Conservation (phyloP, 148 eudicot species). For the Arctostaphylos glauca region DNA sequence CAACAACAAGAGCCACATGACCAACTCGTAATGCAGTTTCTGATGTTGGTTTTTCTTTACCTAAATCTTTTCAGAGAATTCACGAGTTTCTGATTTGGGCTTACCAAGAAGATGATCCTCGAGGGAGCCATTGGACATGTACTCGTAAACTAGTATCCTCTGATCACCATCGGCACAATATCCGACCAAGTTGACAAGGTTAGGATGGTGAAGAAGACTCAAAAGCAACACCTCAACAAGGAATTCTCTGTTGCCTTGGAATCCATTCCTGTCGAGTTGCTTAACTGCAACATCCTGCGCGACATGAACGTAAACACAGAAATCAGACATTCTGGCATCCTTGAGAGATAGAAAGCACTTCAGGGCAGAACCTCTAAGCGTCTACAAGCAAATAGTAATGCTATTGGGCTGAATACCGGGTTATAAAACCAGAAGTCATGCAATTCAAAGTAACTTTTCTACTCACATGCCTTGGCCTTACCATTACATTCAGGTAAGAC, state of each 20-base stretch:
- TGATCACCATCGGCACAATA: conserved; percentile 79
- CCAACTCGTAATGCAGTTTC: not conserved
- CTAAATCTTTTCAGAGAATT: not conserved
- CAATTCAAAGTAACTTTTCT: not conserved
- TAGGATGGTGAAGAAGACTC: conserved; percentile 65
- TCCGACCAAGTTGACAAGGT: conserved; percentile 73
- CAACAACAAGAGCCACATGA: not conserved
- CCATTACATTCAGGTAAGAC: not conserved
- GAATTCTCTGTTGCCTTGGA: conserved; percentile 79
- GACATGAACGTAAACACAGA: not conserved
- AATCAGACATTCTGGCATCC: not conserved
- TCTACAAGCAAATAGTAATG: not conserved
- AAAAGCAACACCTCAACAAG: conserved; percentile 75
- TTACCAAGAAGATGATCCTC: conserved; percentile 84
- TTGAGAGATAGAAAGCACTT: too few relatives aligned
- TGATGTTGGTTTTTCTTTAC: not conserved
- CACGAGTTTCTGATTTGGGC: not conserved
- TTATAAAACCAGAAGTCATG: too few relatives aligned
- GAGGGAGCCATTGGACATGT: conserved; percentile 76
- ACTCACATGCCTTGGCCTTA: not conserved
- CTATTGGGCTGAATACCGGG: too few relatives aligned
- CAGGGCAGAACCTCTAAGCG: too few relatives aligned
- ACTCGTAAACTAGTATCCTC: conserved; percentile 71
- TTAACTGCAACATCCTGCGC: conserved; percentile 75
- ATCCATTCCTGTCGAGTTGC: conserved; percentile 77